Base-by-base conservation (phyloP, 441 rosid species). In the Croton setiger region DNA sequence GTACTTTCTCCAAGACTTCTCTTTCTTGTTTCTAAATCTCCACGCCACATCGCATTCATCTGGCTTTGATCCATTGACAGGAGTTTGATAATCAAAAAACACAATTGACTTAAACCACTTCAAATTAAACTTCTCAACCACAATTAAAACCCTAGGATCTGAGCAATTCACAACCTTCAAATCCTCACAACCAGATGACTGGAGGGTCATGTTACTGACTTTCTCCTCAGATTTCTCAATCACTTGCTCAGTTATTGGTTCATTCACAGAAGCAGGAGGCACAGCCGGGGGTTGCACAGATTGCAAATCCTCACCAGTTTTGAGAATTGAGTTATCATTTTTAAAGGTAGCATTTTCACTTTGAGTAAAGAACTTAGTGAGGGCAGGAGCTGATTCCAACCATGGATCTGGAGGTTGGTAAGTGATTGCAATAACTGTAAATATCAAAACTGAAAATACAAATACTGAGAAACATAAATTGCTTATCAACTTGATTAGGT, bases 341-440 rank as follows among this genome's bases (percentile, higher is more conserved):
- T 85, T 81, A 74, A 94, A 94, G 68, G 97, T 90, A 61, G 97
- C 96, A 68, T 92, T 90, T 66, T 90, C 92, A 63, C 69, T 81
- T 69, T 71, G 75, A 14, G 97, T 85, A 75, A 92, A 85, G 81
- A 94, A 86, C 37, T 84, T 84, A 35, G 97, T 86, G 12, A 92
- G 75, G n/a, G 92, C 92, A 1, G 97, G 96, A 72, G 98, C 95
- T 2, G 97, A 90, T 71, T 94, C 91, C 52, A 94, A 89, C 98
- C 96, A 92, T 72, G 97, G 97, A 87, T 94, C 98, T 68, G 93
- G 97, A 13, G 98, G 98, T 70, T 92, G 96, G 77, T 94, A 92
- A 43, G 97, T 92, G 75, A 92, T 83, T 59, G 98, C 98, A 73
- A 94, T 81, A 39, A 86, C 97, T 0, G 97, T 90, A 73, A 94